Conservation (phyloP, 2,329 filamentous ascomycete species). For the Emericellopsis cladophorae region DNA sequence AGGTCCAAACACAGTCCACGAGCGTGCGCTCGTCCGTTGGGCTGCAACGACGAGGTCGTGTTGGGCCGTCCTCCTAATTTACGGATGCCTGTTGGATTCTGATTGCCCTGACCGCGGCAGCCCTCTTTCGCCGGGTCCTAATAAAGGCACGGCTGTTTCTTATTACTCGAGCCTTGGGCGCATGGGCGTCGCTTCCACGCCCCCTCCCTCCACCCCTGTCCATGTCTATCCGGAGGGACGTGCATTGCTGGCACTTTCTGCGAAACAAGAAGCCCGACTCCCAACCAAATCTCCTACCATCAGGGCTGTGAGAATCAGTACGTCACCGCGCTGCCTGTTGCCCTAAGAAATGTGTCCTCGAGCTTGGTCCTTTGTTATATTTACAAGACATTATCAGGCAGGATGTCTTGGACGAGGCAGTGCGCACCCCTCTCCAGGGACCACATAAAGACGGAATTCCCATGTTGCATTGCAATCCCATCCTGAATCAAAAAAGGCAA, state of each 20-base stretch:
- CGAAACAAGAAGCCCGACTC: not conserved
- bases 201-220: not conserved
- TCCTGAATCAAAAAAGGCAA: not conserved
- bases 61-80: no score
- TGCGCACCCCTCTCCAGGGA: not conserved
- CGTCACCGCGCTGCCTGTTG: constrained; percentile 2
- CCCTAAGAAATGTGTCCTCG: not conserved
- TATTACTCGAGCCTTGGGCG: not conserved
- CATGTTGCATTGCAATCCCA: not conserved
- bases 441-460: not conserved
- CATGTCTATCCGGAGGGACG: no score
- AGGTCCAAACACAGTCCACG: not conserved
- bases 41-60: no score
- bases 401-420: not conserved
- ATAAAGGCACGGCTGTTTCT: not conserved
- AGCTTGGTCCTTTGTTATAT: not conserved
- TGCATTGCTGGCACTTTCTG: no score
- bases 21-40: not conserved
- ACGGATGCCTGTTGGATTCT: no score
- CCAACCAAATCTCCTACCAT: constrained; percentile 1
- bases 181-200: not conserved
- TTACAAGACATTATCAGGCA: not conserved
- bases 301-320: not conserved
- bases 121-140: not conserved
- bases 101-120: no score